Evolutionary conservation across 2,329 filamentous ascomycete genomes (phyloP).

Genomic region (Atkinsonella hypoxylon): DNA sequence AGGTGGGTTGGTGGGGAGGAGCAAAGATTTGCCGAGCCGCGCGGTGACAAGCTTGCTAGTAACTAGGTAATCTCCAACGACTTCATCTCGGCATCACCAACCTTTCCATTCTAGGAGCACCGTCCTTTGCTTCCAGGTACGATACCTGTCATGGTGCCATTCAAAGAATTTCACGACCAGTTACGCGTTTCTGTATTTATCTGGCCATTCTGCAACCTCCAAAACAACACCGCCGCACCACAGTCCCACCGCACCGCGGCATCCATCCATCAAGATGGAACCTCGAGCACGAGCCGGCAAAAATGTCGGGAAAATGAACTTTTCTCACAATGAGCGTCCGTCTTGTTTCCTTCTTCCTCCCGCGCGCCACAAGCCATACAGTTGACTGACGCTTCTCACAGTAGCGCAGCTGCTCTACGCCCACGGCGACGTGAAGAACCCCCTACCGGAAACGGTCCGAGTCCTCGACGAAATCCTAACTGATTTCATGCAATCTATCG

Average conservation of each 20-base stretch:
- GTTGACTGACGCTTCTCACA: slow-evolving; percentile 19
- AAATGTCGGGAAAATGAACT: slow-evolving; percentile 76
- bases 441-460: slow-evolving; percentile 72
- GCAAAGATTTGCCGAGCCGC: slow-evolving; percentile 24
- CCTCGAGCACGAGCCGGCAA: slow-evolving; percentile 65
- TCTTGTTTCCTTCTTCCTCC: neutral
- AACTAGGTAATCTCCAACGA: no score
- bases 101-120: neutral
- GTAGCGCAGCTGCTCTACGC: slow-evolving; percentile 66
- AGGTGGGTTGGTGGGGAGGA: slow-evolving; percentile 11
- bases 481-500: slow-evolving; percentile 90
- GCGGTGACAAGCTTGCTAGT: neutral
- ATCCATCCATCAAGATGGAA: slow-evolving; percentile 41
- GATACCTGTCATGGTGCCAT: no score
- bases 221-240: slow-evolving; percentile 10
- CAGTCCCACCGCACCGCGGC: neutral
- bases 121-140: no score
- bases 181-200: no score
- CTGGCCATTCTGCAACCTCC: no score
- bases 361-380: neutral
- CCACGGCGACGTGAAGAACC: slow-evolving; percentile 65
- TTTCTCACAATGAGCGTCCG: slow-evolving; percentile 58
- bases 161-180: no score
- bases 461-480: slow-evolving; percentile 91
- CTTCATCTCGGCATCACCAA: neutral